Conservation (phyloP, 768 basidiomycete species). For the Cyclocybe aegerita region DNA sequence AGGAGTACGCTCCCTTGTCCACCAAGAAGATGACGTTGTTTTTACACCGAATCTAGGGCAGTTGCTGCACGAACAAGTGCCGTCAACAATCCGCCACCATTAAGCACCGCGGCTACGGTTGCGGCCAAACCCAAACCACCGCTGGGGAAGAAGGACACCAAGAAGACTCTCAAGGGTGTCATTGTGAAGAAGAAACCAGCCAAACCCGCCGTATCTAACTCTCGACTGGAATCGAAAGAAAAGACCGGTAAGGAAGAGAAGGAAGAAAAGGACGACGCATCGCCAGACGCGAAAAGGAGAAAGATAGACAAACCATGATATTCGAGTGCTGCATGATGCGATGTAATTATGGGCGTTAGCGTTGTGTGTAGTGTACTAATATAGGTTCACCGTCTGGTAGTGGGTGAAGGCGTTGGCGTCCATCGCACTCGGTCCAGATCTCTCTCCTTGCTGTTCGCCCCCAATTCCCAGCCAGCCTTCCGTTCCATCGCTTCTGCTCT, state of each 20-base stretch:
- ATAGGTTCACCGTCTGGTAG: constrained; percentile 28
- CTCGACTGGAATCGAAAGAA: constrained; percentile 16
- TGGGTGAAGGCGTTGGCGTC: constrained; percentile 69
- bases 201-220: constrained; percentile 31
- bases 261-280: constrained; percentile 20
- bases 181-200: constrained; percentile 70
- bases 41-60: constrained; percentile 31
- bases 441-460: constrained; percentile 46
- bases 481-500: constrained; percentile 70
- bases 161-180: constrained; percentile 74
- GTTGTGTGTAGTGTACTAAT: constrained; percentile 8
- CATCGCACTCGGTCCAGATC: constrained; percentile 70
- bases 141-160: constrained; percentile 59
- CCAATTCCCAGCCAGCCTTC: constrained; percentile 54
- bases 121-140: constrained; percentile 27
- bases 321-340: background rate
- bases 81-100: constrained; percentile 44
- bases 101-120: constrained; percentile 31
- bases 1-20: constrained; percentile 51
- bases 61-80: constrained; percentile 69
- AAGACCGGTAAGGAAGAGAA: constrained; percentile 15
- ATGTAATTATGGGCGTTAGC: background rate
- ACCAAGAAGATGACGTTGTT: background rate
- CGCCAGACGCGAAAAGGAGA: constrained; percentile 58
- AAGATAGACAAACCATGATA: constrained; percentile 39